Conservation (phyloP, 176 grass and related monocot species). For the Carex kokanica region DNA sequence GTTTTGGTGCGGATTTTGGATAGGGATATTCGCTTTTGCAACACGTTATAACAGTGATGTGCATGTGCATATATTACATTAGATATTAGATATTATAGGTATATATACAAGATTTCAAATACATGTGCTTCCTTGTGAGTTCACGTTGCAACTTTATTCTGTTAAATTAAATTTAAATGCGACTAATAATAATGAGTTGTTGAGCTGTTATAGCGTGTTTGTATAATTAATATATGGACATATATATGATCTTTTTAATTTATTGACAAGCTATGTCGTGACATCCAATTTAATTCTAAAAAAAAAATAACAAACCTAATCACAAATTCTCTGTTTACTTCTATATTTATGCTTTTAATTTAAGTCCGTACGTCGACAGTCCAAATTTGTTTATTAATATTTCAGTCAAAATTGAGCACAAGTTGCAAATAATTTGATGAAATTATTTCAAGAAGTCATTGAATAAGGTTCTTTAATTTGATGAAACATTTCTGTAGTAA, state of each 20-base stretch:
- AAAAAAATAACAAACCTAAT: not conserved
- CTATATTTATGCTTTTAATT: not conserved
- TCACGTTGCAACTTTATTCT: not conserved
- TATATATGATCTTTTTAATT: no score
- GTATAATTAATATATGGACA: not conserved
- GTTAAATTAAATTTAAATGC: slow-evolving; percentile 2
- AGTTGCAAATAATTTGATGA: not conserved
- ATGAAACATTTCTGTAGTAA: not conserved
- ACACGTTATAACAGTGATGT: slow-evolving; percentile 1
- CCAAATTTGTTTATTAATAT: not conserved
- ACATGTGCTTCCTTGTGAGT: slow-evolving; percentile 10
- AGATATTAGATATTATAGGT: not conserved
- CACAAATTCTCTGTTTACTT: not conserved
- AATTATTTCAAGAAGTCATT: not conserved
- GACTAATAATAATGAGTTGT: not conserved
- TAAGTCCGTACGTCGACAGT: not conserved
- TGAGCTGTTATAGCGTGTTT: not conserved
- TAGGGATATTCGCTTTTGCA: slow-evolving; percentile 4
- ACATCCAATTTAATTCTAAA: not conserved
- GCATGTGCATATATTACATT: not conserved
- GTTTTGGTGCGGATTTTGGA: slow-evolving; percentile 1
- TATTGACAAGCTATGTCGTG: not conserved
- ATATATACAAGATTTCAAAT: not conserved
- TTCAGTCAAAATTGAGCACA: not conserved
- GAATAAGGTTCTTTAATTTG: not conserved